Evolutionary conservation across 2,329 filamentous ascomycete species (phyloP), one percentile per base, ranked within the genome.

Genomic region (Fusarium luffae): DNA sequence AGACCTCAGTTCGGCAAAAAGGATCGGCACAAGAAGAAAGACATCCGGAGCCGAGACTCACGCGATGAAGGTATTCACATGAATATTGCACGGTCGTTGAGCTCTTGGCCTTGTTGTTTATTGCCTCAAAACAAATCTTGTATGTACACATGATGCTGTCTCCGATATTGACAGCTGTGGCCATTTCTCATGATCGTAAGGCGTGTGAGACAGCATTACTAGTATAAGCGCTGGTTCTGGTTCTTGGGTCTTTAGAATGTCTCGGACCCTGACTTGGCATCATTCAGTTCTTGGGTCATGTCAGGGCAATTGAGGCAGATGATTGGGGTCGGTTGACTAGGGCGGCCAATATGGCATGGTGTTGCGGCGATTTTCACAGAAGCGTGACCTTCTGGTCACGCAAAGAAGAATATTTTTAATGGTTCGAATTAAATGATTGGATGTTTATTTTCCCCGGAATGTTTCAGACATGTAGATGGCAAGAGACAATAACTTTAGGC

Each of bases 61-160:
- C 62, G 65, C 54, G 70, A 62, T 74, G 71, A 74, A 49, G 71
- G 46, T 41, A 74, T 74, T 74, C 71, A 73, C 61, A 72, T 72
- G 71, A 55, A 48, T 54, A 40, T 42, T 12, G 21, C 25, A 16
- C 32, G 49, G 54, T 51, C 19, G 37, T 21, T 43, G 16, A 19
- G 27, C 41, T 41, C 25, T 54, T 25, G 42, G 47, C 46, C 28
- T 34, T 54, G 66, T 41, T 50, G 59, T 63, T 70, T 63, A 48
- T 28, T 19, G 49, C 21, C 40, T 56, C 47, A 51, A 69, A 50
- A 34, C 54, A 62, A 21, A 40, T n/a, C 23, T 32, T 25, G 16
- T 7, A 14, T 6, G 23, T 5, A 41, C 68, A 69, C 58, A 61
- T 65, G 57, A 59, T 42, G 16, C 41, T 56, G 34, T 63, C 23